Percentiles rank a stretch among this genome's conserved stretches.
Conservation (phyloP, 768 basidiomycete species). For the Mycena latifolia region DNA sequence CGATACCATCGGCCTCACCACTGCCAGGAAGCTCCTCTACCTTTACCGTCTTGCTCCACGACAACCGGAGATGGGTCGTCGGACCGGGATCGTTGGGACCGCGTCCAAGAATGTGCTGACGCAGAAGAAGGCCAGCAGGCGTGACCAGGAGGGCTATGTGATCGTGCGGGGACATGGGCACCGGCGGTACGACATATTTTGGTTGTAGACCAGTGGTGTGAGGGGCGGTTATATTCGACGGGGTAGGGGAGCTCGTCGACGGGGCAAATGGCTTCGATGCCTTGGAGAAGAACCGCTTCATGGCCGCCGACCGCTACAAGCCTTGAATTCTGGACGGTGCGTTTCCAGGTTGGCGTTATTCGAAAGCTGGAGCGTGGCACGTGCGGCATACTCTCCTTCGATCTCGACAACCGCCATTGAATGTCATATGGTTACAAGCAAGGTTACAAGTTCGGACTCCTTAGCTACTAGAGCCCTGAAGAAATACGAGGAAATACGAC, state of each 20-base stretch:
- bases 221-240: constrained; percentile 34
- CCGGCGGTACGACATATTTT: constrained; percentile 72
- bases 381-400: background rate
- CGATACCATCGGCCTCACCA: constrained; percentile 47
- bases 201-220: constrained; percentile 63
- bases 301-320: constrained; percentile 34
- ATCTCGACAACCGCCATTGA: no score
- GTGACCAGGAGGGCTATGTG: constrained; percentile 74
- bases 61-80: constrained; percentile 60
- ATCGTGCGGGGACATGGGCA: constrained; percentile 81
- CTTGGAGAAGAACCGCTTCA: constrained; percentile 57
- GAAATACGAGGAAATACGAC: no score
- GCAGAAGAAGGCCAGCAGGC: constrained; percentile 73
- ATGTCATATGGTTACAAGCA: no score
- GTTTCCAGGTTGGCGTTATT: background rate
- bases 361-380: no score
- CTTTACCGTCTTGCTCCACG: constrained; percentile 70
- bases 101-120: constrained; percentile 60
- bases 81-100: constrained; percentile 38
- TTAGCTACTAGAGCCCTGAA: no score
- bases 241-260: constrained; percentile 34
- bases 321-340: background rate
- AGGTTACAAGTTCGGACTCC: no score
- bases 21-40: constrained; percentile 63
- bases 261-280: constrained; percentile 50